These are phyloP conservation scores for Bondarzewia mesenterica DNA, from an alignment of 1,284 basidiomycete species.

Conservation along the genomic window DNA sequence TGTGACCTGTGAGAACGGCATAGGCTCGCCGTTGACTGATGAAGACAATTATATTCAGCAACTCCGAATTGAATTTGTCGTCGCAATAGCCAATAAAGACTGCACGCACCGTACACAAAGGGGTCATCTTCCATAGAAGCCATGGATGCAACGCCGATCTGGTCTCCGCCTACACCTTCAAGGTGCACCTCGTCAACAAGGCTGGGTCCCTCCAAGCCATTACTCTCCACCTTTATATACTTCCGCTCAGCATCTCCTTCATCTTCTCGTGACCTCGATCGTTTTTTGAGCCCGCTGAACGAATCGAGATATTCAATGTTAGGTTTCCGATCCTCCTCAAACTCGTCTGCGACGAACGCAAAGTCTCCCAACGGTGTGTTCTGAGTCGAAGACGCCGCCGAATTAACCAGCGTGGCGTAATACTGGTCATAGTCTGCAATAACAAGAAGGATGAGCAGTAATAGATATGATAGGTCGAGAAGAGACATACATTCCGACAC, in stretches of 20 bases:
- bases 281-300: slow-evolving; percentile 60
- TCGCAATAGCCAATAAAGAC: too few relatives aligned
- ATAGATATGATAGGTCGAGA: slow-evolving; percentile 5
- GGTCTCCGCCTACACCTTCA: slow-evolving; percentile 13
- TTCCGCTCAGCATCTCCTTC: slow-evolving; percentile 38
- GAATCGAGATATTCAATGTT: slow-evolving; percentile 56
- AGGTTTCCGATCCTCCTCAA: slow-evolving; percentile 63
- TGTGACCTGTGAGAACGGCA: slow-evolving; percentile 65
- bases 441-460: neutral
- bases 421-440: slow-evolving; percentile 69
- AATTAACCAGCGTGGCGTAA: slow-evolving; percentile 65
- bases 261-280: slow-evolving; percentile 59
- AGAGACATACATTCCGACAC: slow-evolving; percentile 54
- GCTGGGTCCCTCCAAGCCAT: slow-evolving; percentile 15
- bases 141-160: slow-evolving; percentile 9
- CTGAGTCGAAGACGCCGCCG: slow-evolving; percentile 45
- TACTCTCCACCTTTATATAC: slow-evolving; percentile 31
- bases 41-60: slow-evolving; percentile 3
- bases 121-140: slow-evolving; percentile 39
- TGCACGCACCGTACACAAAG: slow-evolving; percentile 52
- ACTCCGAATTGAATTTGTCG: neutral
- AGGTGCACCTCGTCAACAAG: slow-evolving; percentile 11
- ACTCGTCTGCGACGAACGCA: slow-evolving; percentile 34
- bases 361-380: slow-evolving; percentile 41
- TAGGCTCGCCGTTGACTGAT: slow-evolving; percentile 60